Evolutionary conservation across 164 flowering plant genomes (phyloP), one percentile per base, ranked within the genome.

Genomic region (Amborella trichopoda): DNA sequence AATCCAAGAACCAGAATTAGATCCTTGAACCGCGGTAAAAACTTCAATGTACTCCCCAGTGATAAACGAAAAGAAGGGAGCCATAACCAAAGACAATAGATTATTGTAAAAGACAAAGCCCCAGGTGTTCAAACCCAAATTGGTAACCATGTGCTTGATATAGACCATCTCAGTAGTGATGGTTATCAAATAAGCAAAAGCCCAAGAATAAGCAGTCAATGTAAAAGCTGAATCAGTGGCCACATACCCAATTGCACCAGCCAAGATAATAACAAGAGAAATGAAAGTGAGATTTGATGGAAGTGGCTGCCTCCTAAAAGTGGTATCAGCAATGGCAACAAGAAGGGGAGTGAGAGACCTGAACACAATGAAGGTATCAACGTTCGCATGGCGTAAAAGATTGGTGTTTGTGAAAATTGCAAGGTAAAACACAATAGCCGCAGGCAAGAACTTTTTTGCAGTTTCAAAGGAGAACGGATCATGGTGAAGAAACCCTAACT

Each of bases 161-260:
- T 85, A 85, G 25, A 89, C 95, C 95, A 89, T 85, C 69, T 89
- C 95, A 2, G 88, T 76, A 3, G 88, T 77, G 24, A 83, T 85
- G 0, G 86, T 81, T 6, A 85, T 68, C 70, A 89, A 48, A 57
- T 85, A 85, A 27, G 88, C 97, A 40, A 85, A 55, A 2, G 97
- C 97, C 97, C 97, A 89, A 0, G 91, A 78, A 52, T 89, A 89
- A 0, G 95, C 97, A 19, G 90, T 85, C 24, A 89, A 44, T 3
- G 79, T 78, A 42, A 89, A 89, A 2, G 53, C 90, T 0, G 76
- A 70, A 71, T 85, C 97, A 0, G 85, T 85, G 6, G 76, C 80
- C 2, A 89, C 97, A 63, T 89, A 89, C 25, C 90, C 88, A 53
- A 81, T 50, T 8, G 94, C 88, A 36, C 91, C 95, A 21, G 77